Evolutionary conservation across 495 filamentous ascomycete genomes (phyloP), one percentile per base, ranked within the genome.

Genomic region (Parachaetomium inaequale): DNA sequence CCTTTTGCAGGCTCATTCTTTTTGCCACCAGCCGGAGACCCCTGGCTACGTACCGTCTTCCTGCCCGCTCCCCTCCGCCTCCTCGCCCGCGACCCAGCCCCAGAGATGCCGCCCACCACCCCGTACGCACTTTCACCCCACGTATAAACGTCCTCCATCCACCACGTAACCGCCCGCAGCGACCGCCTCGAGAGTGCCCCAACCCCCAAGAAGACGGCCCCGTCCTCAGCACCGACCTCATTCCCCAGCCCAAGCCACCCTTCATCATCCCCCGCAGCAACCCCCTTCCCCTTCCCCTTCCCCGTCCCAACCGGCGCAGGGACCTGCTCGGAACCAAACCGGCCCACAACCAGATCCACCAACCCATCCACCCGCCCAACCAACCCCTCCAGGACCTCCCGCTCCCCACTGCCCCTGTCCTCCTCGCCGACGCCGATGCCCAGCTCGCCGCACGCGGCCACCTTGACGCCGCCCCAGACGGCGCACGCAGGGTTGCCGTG

Each of bases 401-500:
- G 77, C 76, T 96, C 92, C 15, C 91, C 91, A 65, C 91, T 96
- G 2, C 93, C 92, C 77, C 92, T 86, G 61, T 96, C 90, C 75
- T 96, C 92, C 69, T 96, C 92, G 32, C 93, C 94, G 14, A 97
- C 92, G 1, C 95, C 95, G 17, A 96, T 83, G 19, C 94, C 95
- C 26, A 96, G 85, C 75, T 96, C 92, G 7, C 93, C 94, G 40
- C 91, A 90, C 28, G 88, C 90, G 17, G 94, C 91, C 46, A 98
- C 84, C 74, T 96, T 96, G 63, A 96, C 84, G 3, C 90, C 91
- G 26, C 87, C 86, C 66, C 89, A 90, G 4, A 95, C 82, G 59
- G 87, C 87, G 5, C 87, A 84, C 5, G 87, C 86, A 3, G 94
- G 94, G 61, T 94, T 96, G 21, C 93, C 94, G 69, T 91, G 88